Evolutionary conservation across 2,329 filamentous ascomycete species (phyloP), one percentile per base, ranked within the genome.

Genomic region (Aureobasidium sp.): DNA sequence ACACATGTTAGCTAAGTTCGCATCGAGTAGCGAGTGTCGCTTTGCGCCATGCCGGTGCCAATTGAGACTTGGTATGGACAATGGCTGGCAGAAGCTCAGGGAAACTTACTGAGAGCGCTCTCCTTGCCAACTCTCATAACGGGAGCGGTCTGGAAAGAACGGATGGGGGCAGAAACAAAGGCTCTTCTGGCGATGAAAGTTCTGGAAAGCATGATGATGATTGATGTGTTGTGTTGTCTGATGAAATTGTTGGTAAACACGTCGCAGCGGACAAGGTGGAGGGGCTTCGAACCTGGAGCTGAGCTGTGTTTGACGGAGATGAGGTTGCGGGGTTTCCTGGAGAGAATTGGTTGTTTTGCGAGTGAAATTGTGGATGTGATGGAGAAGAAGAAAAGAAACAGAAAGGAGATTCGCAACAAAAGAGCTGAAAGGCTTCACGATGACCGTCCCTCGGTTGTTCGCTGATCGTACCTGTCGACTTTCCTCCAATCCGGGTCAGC

Each of bases 71-170:
- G 39, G 11, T 6, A 5, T 22, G 6, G 29, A 35, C 29, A 8
- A 50, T 11, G 47, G 12, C 29, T n/a, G 29, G 39, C 7, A 15
- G 31, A 4, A 39, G 29, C 42, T 39, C 11, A 29, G 19, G 14
- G 19, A 11, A 14, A 67, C 77, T 44, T 76, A 80, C 78, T 71
- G 39, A 78, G 72, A 61, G 71, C 69, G 42, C 71, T 70, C 68
- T 80, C 78, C 70, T 80, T 79, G 63, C 75, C 76, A 27, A 72
- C 73, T 57, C 65, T 61, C 40, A 74, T 67, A 6, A 64, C 52
- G n/a, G 72, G 68, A 63, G 71, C 72, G 42, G 74, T 74, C 65
- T 71, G 72, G 67, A 78, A 76, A 37, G 65, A 73, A 52, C 70
- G 67, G 53, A 52, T 53, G 42, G 57, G 68, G 60, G 66, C 70